phyloP scores from a whole-genome alignment of 257 asterid genomes.

The Solanum neorickii region DNA sequence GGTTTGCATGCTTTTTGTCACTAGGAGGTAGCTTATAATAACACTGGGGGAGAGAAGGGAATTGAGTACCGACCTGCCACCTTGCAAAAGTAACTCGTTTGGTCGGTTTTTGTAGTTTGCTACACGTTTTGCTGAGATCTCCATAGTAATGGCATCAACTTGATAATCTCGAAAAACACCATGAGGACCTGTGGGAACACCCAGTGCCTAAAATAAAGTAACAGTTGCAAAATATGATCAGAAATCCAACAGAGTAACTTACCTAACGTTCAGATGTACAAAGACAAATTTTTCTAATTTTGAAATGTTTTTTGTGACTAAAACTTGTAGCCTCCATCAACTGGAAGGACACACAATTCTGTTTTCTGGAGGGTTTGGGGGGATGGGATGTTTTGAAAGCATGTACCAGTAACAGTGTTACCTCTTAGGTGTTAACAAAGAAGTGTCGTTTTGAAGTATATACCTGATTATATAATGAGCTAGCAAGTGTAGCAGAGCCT shows the following conservation, averaged over 20 bases:
- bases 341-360: neutral
- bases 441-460: neutral
- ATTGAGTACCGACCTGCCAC: slow-evolving; percentile 56
- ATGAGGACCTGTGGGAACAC: slow-evolving; percentile 94
- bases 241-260: neutral
- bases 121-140: slow-evolving; percentile 48
- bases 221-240: neutral
- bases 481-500: slow-evolving; percentile 79
- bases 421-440: neutral
- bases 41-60: neutral
- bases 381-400: neutral
- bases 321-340: neutral
- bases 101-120: slow-evolving; percentile 32
- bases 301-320: neutral
- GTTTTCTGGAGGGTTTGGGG: neutral
- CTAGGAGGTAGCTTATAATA: neutral
- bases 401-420: neutral
- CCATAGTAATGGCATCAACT: slow-evolving; percentile 89
- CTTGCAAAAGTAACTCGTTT: slow-evolving; percentile 47
- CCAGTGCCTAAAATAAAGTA: slow-evolving; percentile 54
- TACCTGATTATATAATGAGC: slow-evolving; percentile 91
- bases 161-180: slow-evolving; percentile 98
- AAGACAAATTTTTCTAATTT: neutral
- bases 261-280: neutral
- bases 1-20: neutral